Conservation (phyloP, 768 basidiomycete genomes). For the Amanita fuliginea region DNA sequence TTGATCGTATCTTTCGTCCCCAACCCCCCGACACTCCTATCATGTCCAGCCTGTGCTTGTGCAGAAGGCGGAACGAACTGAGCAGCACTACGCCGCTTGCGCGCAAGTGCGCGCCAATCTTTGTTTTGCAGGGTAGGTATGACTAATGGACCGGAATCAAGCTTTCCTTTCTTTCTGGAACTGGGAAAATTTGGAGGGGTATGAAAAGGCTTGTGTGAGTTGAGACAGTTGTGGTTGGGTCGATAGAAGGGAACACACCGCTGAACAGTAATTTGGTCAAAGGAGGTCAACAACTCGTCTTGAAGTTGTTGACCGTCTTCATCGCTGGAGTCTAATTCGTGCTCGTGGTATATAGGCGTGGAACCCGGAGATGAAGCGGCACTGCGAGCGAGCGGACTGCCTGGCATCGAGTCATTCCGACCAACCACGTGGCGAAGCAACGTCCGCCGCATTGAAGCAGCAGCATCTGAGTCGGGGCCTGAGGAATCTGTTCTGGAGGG, state of each 20-base stretch:
- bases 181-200: constrained; percentile 20
- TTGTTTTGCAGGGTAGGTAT: constrained; percentile 81
- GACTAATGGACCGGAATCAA: constrained; percentile 54
- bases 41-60: constrained; percentile 41
- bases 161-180: constrained; percentile 33
- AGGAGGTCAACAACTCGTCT: constrained; percentile 64
- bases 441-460: constrained; percentile 44
- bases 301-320: constrained; percentile 38
- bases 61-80: constrained; percentile 61
- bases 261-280: constrained; percentile 66
- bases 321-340: constrained; percentile 42
- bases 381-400: constrained; percentile 47
- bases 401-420: constrained; percentile 28
- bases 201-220: constrained; percentile 31
- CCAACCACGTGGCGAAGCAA: constrained; percentile 46
- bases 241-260: constrained; percentile 56
- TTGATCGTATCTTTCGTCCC: constrained; percentile 71
- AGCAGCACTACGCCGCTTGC: constrained; percentile 43
- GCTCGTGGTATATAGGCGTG: constrained; percentile 14
- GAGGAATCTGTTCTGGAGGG: constrained; percentile 51
- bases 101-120: constrained; percentile 81
- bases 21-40: constrained; percentile 70
- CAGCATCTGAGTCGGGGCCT: constrained; percentile 50
- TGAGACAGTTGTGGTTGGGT: constrained; percentile 2
- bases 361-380: constrained; percentile 34